Evolutionary conservation across 2,329 filamentous ascomycete genomes (phyloP), one percentile per base, ranked within the genome.

Genomic region (Podosphaera xanthii): DNA sequence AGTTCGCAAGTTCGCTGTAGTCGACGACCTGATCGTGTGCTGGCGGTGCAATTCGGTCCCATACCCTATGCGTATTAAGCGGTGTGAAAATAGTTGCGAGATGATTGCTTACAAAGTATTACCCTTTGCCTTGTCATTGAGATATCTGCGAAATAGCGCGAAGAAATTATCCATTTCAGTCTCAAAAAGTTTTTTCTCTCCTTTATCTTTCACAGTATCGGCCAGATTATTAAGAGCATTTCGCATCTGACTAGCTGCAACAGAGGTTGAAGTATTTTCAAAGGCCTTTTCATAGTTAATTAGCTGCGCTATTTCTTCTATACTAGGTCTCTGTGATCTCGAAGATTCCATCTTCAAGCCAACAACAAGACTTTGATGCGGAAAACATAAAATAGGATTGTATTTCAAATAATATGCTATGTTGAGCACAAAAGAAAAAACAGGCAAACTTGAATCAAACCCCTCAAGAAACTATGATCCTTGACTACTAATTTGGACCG

Each of bases 131-230:
- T 96, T 95, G 77, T 97, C 92, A 72, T 96, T 96, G 64, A 98
- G 78, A 75, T 96, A 98, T 75, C 92, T 83, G 71, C 92, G 86
- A 84, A 98, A 98, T 63, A 98, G 85, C 62, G 89, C 85, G 71
- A 98, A 98, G 80, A 98, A 98, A 83, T 98, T 98, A 81, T 98
- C 92, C 90, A 96, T 97, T 76, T 98, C 91, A 3, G 90, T 94
- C 77, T 97, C 91, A 73, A 97, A 97, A 65, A 94, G 82, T 87
- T 95, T 91, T 74, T 87, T 87, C 71, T 86, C 75, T 63, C 82
- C 76, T 60, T 85, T 78, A 71, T 97, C 89, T 69, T 83, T 80
- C 71, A 96, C 90, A 8, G 84, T 86, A 75, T 98, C 92, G 67
- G 87, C 80, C 63, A 98, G 84, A 72, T 84, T 83, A 72, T 95